Percentiles rank a stretch among this genome's conserved stretches.
phyloP scores from a whole-genome alignment of 345 rosid species.

The Carallia pectinifolia region DNA sequence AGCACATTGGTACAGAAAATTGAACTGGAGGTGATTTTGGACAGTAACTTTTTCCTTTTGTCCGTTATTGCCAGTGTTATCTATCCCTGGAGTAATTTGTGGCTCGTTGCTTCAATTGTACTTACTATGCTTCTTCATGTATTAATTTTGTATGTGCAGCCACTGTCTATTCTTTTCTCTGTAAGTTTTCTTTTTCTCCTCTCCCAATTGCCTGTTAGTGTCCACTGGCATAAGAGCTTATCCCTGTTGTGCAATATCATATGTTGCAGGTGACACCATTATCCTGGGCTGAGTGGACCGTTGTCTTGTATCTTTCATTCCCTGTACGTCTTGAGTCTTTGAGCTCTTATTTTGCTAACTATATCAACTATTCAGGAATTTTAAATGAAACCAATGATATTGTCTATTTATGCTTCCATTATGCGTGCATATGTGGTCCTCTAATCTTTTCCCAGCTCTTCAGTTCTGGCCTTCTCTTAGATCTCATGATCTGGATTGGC shows the following conservation, averaged over 20 bases:
- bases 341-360: not conserved
- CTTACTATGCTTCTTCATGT: conserved; percentile 91
- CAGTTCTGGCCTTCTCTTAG: not conserved
- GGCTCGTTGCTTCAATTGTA: conserved; percentile 92
- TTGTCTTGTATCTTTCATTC: conserved; percentile 85
- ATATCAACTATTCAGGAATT: not conserved
- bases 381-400: not conserved
- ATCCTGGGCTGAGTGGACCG: conserved; percentile 91
- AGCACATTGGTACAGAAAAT: not conserved
- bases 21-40: not conserved
- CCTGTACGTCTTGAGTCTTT: conserved; percentile 57
- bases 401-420: not conserved
- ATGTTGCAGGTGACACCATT: conserved; percentile 77
- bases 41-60: not conserved
- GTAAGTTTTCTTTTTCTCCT: conserved; percentile 48
- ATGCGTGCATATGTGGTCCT: not conserved
- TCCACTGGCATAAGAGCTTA: conserved; percentile 3
- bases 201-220: conserved; percentile 6
- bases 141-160: conserved; percentile 74
- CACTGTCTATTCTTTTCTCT: conserved; percentile 88
- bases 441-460: not conserved
- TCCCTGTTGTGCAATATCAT: conserved; percentile 27
- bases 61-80: conserved; percentile 55
- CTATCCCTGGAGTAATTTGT: conserved; percentile 97
- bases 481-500: too few species aligned